These are phyloP conservation scores for Hsuehochloa calcarea DNA, from an alignment of 176 grass and related monocot species.

Conservation along the genomic window DNA sequence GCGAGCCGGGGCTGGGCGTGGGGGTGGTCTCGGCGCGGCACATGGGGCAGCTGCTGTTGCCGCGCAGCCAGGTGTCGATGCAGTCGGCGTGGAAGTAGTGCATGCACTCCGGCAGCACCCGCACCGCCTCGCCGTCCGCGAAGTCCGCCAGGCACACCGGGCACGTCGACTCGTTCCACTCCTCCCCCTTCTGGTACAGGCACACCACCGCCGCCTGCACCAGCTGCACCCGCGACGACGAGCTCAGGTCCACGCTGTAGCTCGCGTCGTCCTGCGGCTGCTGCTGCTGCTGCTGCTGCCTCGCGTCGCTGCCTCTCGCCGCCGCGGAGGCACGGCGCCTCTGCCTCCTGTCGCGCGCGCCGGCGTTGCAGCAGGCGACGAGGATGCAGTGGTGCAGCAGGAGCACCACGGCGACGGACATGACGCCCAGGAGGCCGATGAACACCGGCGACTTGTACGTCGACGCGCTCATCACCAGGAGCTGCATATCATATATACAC, in stretches of 20 bases:
- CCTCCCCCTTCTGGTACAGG: slow-evolving; percentile 31
- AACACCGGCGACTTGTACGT: slow-evolving; percentile 38
- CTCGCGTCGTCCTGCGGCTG: not conserved
- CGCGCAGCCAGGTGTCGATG: slow-evolving; percentile 44
- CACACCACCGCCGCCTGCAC: slow-evolving; percentile 15
- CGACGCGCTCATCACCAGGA: not conserved
- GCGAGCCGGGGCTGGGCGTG: not conserved
- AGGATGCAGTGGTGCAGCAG: slow-evolving; percentile 44
- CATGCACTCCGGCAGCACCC: slow-evolving; percentile 43
- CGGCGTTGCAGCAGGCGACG: slow-evolving; percentile 27
- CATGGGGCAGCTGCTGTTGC: slow-evolving; percentile 50
- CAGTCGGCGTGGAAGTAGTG: slow-evolving; percentile 58
- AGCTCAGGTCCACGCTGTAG: slow-evolving; percentile 8
- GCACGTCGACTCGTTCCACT: slow-evolving; percentile 32
- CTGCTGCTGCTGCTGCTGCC: too few relatives aligned
- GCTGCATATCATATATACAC: not conserved
- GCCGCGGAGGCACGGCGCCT: not conserved
- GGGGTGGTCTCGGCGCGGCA: slow-evolving; percentile 44
- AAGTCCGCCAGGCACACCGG: slow-evolving; percentile 51
- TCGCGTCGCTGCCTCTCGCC: not conserved
- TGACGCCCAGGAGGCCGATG: slow-evolving; percentile 34
- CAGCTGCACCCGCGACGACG: slow-evolving; percentile 37
- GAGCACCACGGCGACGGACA: slow-evolving; percentile 19
- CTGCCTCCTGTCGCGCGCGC: not conserved
- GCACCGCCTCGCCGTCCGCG: slow-evolving; percentile 45